Conservation (phyloP, 2,329 filamentous ascomycete species). For the Claviceps purpurea region DNA sequence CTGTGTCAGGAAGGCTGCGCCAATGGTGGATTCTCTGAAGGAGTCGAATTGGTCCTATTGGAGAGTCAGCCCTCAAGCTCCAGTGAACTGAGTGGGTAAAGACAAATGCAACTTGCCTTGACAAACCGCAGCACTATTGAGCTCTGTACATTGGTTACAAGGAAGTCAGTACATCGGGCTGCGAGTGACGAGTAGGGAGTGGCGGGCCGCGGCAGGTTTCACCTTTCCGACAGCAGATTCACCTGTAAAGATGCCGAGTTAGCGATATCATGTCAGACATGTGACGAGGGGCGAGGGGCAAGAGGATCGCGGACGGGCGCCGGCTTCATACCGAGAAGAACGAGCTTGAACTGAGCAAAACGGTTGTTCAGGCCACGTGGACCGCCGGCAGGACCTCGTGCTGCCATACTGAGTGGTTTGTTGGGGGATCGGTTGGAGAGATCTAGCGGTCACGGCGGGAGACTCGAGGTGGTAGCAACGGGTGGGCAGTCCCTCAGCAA, state of each 20-base stretch:
- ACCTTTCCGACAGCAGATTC: conserved; percentile 99
- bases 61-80: background rate
- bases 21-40: conserved; percentile 95
- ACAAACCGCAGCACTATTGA: conserved; percentile 97
- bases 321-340: conserved; percentile 68
- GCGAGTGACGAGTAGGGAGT: background rate
- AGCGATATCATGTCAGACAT: conserved; percentile 2
- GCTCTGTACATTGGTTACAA: conserved; percentile 47
- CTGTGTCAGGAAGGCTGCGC: conserved; percentile 96
- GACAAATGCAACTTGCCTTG: conserved; percentile 52
- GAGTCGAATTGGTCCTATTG: conserved; percentile 91
- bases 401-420: conserved; percentile 52
- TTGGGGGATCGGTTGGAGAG: background rate
- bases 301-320: background rate
- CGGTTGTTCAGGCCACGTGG: conserved; percentile 58
- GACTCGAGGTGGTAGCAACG: background rate
- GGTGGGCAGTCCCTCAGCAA: background rate
- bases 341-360: conserved; percentile 98
- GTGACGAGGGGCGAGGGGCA: background rate
- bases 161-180: conserved; percentile 10
- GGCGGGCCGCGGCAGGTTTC: conserved; percentile 10
- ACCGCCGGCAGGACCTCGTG: conserved; percentile 55
- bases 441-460: background rate
- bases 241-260: conserved; percentile 38
- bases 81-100: background rate